Evolutionary conservation across 441 rosid species (phyloP).

Genomic region (Gossypium lobatum): DNA sequence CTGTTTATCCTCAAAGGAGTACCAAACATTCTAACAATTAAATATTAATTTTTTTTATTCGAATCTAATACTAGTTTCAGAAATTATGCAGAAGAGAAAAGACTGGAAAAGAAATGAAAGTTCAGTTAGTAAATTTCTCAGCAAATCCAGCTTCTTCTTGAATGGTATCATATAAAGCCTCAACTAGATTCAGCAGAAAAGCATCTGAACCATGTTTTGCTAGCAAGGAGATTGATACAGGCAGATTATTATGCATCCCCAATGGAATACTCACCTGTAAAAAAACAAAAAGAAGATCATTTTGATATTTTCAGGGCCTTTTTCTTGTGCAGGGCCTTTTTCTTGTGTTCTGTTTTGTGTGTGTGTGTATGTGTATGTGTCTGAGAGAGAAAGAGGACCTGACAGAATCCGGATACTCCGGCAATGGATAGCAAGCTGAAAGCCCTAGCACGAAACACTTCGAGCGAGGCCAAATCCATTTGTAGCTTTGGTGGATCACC

Average conservation of each 20-base stretch:
- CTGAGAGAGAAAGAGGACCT: conserved; percentile 32
- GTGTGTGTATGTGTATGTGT: background rate
- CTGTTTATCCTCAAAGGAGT: background rate
- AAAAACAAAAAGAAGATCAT: background rate
- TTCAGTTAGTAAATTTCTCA: conserved; percentile 7
- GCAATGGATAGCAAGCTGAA: conserved; percentile 60
- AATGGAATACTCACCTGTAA: conserved; percentile 70
- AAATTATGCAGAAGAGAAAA: background rate
- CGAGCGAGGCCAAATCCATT: conserved; percentile 43
- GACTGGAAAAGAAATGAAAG: background rate
- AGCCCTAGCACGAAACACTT: conserved; percentile 51
- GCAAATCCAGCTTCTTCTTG: conserved; percentile 27
- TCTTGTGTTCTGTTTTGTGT: background rate
- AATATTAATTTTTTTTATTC: no score
- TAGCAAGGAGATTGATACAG: conserved; percentile 65
- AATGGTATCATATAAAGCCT: conserved; percentile 38
- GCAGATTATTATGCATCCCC: conserved; percentile 52
- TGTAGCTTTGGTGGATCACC: conserved; percentile 77
- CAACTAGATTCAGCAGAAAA: conserved; percentile 64
- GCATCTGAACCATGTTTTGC: conserved; percentile 75
- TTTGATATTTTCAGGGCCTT: background rate
- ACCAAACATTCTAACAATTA: background rate
- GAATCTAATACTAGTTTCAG: background rate
- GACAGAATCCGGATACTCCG: conserved; percentile 87
- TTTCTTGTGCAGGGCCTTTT: background rate